Percentiles rank a stretch among this genome's conserved stretches.
Conservation (phyloP, 495 filamentous ascomycete species). For the Penicillium odoratum region DNA sequence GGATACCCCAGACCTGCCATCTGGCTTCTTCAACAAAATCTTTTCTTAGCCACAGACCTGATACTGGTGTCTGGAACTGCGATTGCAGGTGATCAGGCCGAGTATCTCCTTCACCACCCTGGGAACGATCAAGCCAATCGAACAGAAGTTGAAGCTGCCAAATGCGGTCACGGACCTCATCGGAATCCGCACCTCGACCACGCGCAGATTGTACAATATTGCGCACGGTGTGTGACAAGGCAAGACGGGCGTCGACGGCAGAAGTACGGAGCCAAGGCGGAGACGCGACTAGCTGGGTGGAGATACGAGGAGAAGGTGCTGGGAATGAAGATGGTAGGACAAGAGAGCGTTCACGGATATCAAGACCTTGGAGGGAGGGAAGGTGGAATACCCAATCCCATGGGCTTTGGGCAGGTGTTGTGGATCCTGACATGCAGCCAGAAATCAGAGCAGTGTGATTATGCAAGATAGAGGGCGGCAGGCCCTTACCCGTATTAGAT, state of each 20-base stretch:
- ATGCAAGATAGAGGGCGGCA: slow-evolving; percentile 30
- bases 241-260: slow-evolving; percentile 75
- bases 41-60: slow-evolving; percentile 41
- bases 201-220: slow-evolving; percentile 50
- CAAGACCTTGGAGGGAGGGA: slow-evolving; percentile 60
- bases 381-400: slow-evolving; percentile 82
- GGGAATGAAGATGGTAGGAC: slow-evolving; percentile 63
- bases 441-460: slow-evolving; percentile 24
- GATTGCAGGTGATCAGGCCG: slow-evolving; percentile 35
- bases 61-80: slow-evolving; percentile 22
- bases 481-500: slow-evolving; percentile 33
- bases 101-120: slow-evolving; percentile 33
- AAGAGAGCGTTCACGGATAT: slow-evolving; percentile 72
- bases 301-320: slow-evolving; percentile 21
- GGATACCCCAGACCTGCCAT: slow-evolving; percentile 54
- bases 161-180: slow-evolving; percentile 59
- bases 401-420: slow-evolving; percentile 38
- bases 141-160: slow-evolving; percentile 78
- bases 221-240: slow-evolving; percentile 62
- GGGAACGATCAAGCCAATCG: slow-evolving; percentile 67
- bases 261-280: slow-evolving; percentile 55
- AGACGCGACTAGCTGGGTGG: slow-evolving; percentile 38
- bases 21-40: slow-evolving; percentile 46
- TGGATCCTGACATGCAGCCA: slow-evolving; percentile 29
- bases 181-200: slow-evolving; percentile 38